phyloP scores from a whole-genome alignment of 352 stramenopile species.

The Phytophthora idaei region DNA sequence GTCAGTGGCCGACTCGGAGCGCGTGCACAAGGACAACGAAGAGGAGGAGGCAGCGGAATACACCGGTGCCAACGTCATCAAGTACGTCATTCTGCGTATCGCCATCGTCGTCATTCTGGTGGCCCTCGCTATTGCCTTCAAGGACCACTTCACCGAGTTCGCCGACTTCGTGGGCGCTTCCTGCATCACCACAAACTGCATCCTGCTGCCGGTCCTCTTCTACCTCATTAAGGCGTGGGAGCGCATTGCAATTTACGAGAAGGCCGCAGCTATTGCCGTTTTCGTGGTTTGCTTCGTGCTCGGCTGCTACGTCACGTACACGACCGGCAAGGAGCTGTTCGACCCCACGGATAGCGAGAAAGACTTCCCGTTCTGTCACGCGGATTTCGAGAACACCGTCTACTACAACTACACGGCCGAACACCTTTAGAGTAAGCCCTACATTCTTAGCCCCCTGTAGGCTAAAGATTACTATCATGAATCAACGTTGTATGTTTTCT shows the following conservation, averaged over 20 bases:
- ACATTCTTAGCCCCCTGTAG: conserved; percentile 13
- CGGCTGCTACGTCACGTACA: conserved; percentile 49
- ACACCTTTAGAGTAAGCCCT: conserved; percentile 15
- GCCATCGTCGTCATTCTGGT: conserved; percentile 46
- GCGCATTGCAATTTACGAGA: conserved; percentile 41
- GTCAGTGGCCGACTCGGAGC: conserved; percentile 48
- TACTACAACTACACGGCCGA: conserved; percentile 57
- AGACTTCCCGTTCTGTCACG: conserved; percentile 56
- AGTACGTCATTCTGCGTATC: conserved; percentile 40
- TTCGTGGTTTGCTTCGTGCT: conserved; percentile 39
- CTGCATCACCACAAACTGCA: conserved; percentile 62
- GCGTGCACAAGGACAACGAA: conserved; percentile 37
- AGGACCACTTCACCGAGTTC: conserved; percentile 67
- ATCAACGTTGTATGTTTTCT: conserved; percentile 3
- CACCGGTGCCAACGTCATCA: conserved; percentile 32
- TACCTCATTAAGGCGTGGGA: conserved; percentile 74
- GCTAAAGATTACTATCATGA: not conserved
- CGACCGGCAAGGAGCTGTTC: conserved; percentile 49
- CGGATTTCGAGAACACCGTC: conserved; percentile 48
- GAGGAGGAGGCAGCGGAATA: conserved; percentile 44
- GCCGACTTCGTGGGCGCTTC: conserved; percentile 68
- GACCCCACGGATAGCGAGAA: conserved; percentile 31
- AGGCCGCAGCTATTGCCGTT: conserved; percentile 29
- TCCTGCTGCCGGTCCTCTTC: conserved; percentile 66
- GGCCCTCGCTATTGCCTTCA: conserved; percentile 44